A percentile compares a stretch with the other conserved stretches of the same genome.
Evolutionary conservation across 768 basidiomycete genomes (phyloP).

Genomic region (Mycena alexandri): DNA sequence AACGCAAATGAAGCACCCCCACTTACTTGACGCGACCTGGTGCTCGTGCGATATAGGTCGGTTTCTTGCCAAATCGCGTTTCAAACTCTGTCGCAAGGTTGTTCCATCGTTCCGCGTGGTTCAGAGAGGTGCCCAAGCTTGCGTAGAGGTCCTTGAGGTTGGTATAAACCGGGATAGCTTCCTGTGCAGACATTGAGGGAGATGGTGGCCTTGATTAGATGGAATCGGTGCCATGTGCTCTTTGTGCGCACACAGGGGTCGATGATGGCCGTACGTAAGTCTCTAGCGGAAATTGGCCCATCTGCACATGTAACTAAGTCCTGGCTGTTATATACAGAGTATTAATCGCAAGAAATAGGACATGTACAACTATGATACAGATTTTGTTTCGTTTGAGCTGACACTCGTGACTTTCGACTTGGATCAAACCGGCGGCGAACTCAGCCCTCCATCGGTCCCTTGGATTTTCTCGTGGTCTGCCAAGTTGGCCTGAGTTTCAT

Average conservation of each 20-base stretch:
- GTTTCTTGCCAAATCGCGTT: constrained; percentile 72
- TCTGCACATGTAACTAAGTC: no score
- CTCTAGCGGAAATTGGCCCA: no score
- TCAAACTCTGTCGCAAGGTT: constrained; percentile 72
- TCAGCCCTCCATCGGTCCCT: constrained; percentile 76
- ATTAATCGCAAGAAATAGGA: background rate
- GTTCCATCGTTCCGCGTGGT: constrained; percentile 73
- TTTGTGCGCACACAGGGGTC: no score
- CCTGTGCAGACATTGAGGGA: constrained; percentile 62
- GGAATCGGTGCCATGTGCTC: no score
- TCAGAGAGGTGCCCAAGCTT: constrained; percentile 64
- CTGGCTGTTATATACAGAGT: no score
- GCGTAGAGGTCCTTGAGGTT: constrained; percentile 69
- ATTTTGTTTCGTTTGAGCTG: background rate
- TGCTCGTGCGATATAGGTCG: constrained; percentile 79
- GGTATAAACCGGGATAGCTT: constrained; percentile 72
- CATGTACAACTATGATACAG: constrained; percentile 15
- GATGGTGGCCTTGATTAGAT: background rate
- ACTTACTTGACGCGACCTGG: constrained; percentile 86
- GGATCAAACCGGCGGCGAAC: constrained; percentile 53
- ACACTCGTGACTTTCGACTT: background rate
- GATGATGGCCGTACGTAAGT: no score
- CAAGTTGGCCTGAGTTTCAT: constrained; percentile 88
- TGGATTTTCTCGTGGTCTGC: constrained; percentile 91
- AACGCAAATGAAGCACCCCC: background rate